These are phyloP conservation scores for Brassica incana DNA, from an alignment of 345 rosid genomes.

Conservation along the genomic window DNA sequence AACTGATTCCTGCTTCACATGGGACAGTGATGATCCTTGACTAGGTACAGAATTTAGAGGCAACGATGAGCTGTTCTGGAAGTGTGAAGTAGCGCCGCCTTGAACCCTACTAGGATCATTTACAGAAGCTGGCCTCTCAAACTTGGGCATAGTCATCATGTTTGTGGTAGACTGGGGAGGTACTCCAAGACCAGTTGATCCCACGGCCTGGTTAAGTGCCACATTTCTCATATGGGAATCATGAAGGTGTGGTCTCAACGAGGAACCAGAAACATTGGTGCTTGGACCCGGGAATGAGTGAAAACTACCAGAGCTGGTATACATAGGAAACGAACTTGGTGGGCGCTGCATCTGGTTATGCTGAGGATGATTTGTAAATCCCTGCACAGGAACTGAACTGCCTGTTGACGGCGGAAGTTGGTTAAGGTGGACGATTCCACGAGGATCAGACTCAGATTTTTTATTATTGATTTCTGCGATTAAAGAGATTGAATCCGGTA, in stretches of 20 bases:
- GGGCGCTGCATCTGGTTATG: constrained; percentile 65
- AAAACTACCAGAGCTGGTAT: constrained; percentile 57
- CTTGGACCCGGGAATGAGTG: constrained; percentile 59
- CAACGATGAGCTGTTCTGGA: constrained; percentile 51
- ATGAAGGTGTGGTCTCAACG: constrained; percentile 64
- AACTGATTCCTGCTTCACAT: constrained; percentile 63
- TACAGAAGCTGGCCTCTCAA: constrained; percentile 57
- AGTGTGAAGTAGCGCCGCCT: constrained; percentile 51
- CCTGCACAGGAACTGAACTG: constrained; percentile 54
- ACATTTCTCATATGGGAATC: constrained; percentile 68
- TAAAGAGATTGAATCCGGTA: constrained; percentile 43
- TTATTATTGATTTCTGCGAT: constrained; percentile 48
- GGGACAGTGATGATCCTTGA: constrained; percentile 54
- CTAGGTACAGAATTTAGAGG: constrained; percentile 56
- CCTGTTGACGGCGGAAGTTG: constrained; percentile 53
- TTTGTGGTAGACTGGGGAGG: constrained; percentile 46
- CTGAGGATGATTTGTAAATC: constrained; percentile 63
- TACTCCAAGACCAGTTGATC: constrained; percentile 57
- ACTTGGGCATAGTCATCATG: constrained; percentile 57
- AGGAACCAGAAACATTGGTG: constrained; percentile 51
- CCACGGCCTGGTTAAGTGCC: constrained; percentile 57
- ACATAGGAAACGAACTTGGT: constrained; percentile 62
- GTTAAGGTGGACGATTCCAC: constrained; percentile 50
- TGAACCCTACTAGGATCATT: constrained; percentile 57
- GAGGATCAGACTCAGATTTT: constrained; percentile 61